Base-by-base conservation (phyloP, 2,329 filamentous ascomycete species). In the Talaromyces atroroseus region DNA sequence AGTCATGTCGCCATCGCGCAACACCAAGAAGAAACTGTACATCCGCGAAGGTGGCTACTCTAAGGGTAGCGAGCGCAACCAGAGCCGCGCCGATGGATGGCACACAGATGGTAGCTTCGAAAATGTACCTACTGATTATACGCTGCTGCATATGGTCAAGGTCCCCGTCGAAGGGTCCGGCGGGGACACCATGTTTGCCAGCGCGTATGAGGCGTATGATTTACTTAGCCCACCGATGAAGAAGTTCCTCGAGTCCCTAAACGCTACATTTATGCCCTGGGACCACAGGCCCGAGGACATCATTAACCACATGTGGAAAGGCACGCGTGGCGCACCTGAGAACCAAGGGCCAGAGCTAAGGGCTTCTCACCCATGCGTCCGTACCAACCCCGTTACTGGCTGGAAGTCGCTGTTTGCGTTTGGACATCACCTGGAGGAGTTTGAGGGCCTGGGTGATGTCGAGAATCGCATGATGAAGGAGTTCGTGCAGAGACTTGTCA, bases 361-460 rank as follows among this genome's bases (percentile, higher is more conserved):
- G 21, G 76, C 81, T 0, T 68, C 76, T 0, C 82, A 85, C 61
- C 82, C 82, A 0, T 76, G 84, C 1, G 74, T 85, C 7, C 76
- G 82, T 16, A 85, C 82, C 1, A 85, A 86, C 61, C 83, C 83
- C 0, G 82, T 85, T 0, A 85, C 82, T 0, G 82, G 82, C 0
- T 85, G 83, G 82, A 84, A 84, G 70, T 79, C 75, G 56, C 71
- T 84, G 12, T 83, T 74, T 57, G 74, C 69, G 3, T 29, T 50
- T 21, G 48, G 34, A 10, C 26, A 50, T 36, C 48, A 50, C 48
- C 14, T 34, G 7, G 18, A 21, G 18, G 24, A 50, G 29, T 29
- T 50, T 29, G 18, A 36, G 48, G 24, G 34, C 48, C 48, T 21
- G 48, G 26, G 48, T 18, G 29, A 50, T 29, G 34, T 34, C 20